A percentile compares a stretch with the other conserved stretches of the same genome.
phyloP scores from a whole-genome alignment of 768 basidiomycete species.

The Nidularia sp. region DNA sequence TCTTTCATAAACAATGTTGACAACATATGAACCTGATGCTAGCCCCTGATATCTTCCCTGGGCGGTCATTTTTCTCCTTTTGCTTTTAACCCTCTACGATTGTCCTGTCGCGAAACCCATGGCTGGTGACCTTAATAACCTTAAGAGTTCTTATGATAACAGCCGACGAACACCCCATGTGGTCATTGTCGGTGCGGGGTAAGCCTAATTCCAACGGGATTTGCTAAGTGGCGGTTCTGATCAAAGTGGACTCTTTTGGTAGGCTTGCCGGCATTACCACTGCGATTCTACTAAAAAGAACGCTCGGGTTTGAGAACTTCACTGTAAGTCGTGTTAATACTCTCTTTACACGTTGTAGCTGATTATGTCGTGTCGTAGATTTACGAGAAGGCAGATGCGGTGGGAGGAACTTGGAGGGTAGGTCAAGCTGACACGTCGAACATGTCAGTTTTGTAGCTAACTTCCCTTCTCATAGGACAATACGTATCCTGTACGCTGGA shows the following conservation, averaged over 20 bases:
- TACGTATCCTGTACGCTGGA: slow-evolving; percentile 42
- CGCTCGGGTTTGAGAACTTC: slow-evolving; percentile 42
- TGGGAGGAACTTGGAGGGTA: slow-evolving; percentile 59
- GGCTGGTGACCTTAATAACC: no score
- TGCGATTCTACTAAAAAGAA: slow-evolving; percentile 41
- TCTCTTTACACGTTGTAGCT: background rate
- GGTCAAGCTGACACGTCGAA: slow-evolving; percentile 9
- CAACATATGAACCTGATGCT: no score
- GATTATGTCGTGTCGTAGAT: slow-evolving; percentile 27
- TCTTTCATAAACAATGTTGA: no score
- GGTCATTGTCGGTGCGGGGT: slow-evolving; percentile 52
- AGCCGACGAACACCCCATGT: slow-evolving; percentile 15
- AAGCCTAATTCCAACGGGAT: slow-evolving; percentile 7
- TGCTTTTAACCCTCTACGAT: no score
- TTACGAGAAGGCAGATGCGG: slow-evolving; percentile 39
- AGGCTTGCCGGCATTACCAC: slow-evolving; percentile 45
- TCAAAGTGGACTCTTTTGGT: background rate
- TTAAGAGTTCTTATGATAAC: no score
- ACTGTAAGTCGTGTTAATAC: slow-evolving; percentile 25
- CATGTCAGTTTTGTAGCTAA: background rate
- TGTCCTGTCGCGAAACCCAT: no score
- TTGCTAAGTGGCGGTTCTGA: no score
- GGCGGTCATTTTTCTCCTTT: no score
- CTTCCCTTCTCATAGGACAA: slow-evolving; percentile 33
- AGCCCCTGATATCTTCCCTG: no score